Percentiles rank a stretch among this genome's conserved stretches.
phyloP scores from a whole-genome alignment of 768 basidiomycete genomes.

The Leccinum broughii region DNA sequence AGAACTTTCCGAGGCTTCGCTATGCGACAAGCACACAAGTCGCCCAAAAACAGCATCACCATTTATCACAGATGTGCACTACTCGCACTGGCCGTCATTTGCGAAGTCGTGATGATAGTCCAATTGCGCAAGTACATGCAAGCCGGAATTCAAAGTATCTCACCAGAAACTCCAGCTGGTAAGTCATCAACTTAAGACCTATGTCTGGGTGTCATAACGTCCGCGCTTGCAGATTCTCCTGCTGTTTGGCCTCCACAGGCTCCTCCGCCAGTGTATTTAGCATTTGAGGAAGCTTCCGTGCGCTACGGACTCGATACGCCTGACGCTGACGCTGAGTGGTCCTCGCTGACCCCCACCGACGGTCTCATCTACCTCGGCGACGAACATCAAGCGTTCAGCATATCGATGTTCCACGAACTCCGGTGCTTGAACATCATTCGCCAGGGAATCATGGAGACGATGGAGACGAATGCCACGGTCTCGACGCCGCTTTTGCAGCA shows the following conservation, averaged over 20 bases:
- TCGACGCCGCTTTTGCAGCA: conserved; percentile 1
- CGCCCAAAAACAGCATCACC: neutral
- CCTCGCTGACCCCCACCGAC: neutral
- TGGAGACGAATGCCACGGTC: neutral
- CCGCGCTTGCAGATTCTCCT: neutral
- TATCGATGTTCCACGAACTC: conserved; percentile 9
- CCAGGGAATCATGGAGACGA: neutral
- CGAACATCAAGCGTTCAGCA: neutral
- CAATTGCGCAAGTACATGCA: conserved; percentile 2
- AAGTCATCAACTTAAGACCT: neutral
- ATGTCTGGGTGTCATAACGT: neutral
- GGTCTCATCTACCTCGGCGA: conserved; percentile 5
- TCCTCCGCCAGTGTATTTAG: neutral
- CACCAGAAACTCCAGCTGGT: neutral
- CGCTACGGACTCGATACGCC: neutral
- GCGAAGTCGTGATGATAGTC: neutral
- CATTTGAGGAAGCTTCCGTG: neutral
- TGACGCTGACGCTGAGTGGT: neutral
- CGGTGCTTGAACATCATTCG: conserved; percentile 5
- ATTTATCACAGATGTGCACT: neutral
- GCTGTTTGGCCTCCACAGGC: neutral
- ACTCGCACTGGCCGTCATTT: neutral
- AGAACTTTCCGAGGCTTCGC: neutral
- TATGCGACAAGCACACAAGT: neutral
- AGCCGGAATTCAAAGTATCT: neutral